Conservation (phyloP, 2,329 filamentous ascomycete genomes). For the Aspergillus cejpii region DNA sequence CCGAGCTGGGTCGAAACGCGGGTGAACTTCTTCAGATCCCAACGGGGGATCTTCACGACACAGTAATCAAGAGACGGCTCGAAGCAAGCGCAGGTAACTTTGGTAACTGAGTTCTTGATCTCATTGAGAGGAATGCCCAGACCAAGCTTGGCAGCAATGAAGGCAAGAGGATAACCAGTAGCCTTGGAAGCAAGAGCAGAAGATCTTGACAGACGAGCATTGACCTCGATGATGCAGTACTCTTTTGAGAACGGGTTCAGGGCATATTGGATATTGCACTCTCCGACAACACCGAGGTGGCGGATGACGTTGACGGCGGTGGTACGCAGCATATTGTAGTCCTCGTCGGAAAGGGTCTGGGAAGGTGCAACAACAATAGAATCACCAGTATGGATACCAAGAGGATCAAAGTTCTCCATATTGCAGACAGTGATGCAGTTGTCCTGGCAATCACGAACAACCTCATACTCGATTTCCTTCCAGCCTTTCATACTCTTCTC, state of each 20-base stretch:
- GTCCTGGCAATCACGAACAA: constrained; percentile 88
- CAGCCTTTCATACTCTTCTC: constrained; percentile 99
- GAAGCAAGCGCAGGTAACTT: constrained; percentile 93
- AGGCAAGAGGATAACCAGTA: constrained; percentile 91
- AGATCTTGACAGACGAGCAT: constrained; percentile 88
- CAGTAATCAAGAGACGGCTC: constrained; percentile 97
- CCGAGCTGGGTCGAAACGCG: constrained; percentile 91
- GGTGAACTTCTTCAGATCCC: constrained; percentile 99
- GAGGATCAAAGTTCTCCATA: constrained; percentile 99
- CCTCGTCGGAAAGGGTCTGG: constrained; percentile 91
- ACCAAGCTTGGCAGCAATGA: constrained; percentile 94
- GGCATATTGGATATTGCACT: constrained; percentile 98
- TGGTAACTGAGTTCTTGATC: constrained; percentile 92
- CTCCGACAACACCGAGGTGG: constrained; percentile 92
- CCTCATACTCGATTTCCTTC: constrained; percentile 99
- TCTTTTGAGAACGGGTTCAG: constrained; percentile 91
- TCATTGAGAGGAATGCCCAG: constrained; percentile 92
- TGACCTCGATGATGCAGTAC: constrained; percentile 99
- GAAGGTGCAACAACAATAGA: constrained; percentile 97
- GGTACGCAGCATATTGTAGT: constrained; percentile 98
- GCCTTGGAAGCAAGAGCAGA: constrained; percentile 95
- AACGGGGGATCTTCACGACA: constrained; percentile 96
- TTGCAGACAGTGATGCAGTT: constrained; percentile 99
- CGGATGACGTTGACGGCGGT: constrained; percentile 96
- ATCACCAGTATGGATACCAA: constrained; percentile 96